Evolutionary conservation across 257 asterid genomes (phyloP).

Genomic region (Nicotiana tomentosiformis): DNA sequence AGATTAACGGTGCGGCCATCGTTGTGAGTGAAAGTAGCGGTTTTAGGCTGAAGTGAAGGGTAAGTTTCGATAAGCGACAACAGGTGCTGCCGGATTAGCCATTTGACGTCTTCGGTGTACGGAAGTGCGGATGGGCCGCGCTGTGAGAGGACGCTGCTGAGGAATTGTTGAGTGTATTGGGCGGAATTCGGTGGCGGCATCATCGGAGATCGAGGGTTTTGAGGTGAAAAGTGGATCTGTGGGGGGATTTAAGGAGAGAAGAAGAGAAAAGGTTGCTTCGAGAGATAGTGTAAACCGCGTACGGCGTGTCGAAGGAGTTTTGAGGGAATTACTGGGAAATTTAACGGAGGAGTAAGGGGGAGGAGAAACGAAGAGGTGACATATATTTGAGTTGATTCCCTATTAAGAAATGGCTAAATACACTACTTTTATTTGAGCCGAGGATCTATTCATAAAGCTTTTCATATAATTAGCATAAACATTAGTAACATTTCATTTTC

Average conservation of each 20-base stretch:
- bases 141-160: constrained; percentile 70
- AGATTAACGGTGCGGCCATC: constrained; percentile 84
- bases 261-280: not conserved
- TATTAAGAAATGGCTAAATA: too few species aligned
- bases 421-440: too few species aligned
- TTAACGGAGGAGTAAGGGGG: too few species aligned
- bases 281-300: not conserved
- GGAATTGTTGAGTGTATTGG: constrained; percentile 66
- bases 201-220: constrained; percentile 1
- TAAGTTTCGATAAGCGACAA: constrained; percentile 47
- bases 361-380: too few species aligned
- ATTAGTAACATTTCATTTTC: not conserved
- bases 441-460: too few species aligned
- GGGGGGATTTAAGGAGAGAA: not conserved
- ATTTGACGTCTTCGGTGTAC: constrained; percentile 63
- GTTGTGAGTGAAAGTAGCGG: constrained; percentile 87
- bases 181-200: constrained; percentile 28
- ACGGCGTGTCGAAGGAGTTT: not conserved
- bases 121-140: constrained; percentile 76
- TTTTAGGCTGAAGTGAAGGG: constrained; percentile 76
- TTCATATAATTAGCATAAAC: not conserved
- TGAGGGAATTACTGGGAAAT: not conserved
- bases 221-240: not conserved
- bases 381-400: too few species aligned
- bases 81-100: constrained; percentile 82